Conservation (phyloP, 345 rosid species). For the Gossypium turneri region DNA sequence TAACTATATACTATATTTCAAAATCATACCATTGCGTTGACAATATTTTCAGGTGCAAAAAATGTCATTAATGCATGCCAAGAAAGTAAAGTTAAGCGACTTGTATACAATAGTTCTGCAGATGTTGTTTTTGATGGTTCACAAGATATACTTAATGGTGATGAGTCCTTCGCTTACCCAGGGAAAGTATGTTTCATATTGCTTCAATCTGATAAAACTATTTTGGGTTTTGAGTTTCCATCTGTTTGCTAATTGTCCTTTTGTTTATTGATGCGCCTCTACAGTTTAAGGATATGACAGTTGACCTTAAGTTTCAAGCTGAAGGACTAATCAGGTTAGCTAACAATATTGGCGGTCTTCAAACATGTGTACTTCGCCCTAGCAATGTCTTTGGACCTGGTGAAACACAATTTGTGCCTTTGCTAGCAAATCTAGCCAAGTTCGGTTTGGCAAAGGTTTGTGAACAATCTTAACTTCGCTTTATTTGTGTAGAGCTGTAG, state of each 20-base stretch:
- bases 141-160: conserved; percentile 50
- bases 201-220: neutral
- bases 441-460: conserved; percentile 83
- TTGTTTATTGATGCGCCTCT: conserved; percentile 18
- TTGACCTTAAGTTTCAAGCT: conserved; percentile 91
- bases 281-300: conserved; percentile 62
- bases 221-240: neutral
- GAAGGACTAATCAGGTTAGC: conserved; percentile 71
- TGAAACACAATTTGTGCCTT: conserved; percentile 56
- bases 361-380: conserved; percentile 88
- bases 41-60: conserved; percentile 52
- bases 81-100: conserved; percentile 69
- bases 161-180: conserved; percentile 58
- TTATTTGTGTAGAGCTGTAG: neutral
- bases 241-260: conserved; percentile 20
- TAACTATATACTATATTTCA: neutral
- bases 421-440: conserved; percentile 58
- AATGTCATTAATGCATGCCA: conserved; percentile 75
- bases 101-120: conserved; percentile 77
- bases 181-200: conserved; percentile 47
- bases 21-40: neutral
- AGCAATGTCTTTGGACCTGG: conserved; percentile 89
- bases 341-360: conserved; percentile 65
- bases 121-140: conserved; percentile 87
- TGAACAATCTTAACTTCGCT: conserved; percentile 7